phyloP scores from a whole-genome alignment of 2,329 filamentous ascomycete genomes.

The Lachnellula arida region DNA sequence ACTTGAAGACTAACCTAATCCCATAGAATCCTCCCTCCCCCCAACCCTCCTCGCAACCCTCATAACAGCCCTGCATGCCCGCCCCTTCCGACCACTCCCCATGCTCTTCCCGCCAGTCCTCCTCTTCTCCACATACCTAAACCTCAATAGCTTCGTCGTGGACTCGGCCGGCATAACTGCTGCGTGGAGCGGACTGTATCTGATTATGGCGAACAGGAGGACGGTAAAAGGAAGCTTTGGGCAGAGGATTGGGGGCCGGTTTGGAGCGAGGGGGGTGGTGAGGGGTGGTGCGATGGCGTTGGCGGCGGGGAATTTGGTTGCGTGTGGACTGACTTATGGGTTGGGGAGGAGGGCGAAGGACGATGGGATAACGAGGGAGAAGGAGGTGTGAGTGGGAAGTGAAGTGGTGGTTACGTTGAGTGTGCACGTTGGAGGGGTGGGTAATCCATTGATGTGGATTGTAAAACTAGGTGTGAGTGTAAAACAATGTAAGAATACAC shows the following conservation, averaged over 20 bases:
- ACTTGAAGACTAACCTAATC: constrained; percentile 7
- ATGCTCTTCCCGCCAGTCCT: constrained; percentile 64
- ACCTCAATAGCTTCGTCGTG: constrained; percentile 56
- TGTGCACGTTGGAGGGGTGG: no score
- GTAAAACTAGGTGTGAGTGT: no score
- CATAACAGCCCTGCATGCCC: constrained; percentile 60
- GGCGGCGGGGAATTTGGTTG: constrained; percentile 45
- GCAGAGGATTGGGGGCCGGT: constrained; percentile 40
- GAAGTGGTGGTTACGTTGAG: no score
- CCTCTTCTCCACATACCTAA: constrained; percentile 62
- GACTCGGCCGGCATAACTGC: constrained; percentile 60
- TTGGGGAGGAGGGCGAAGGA: constrained; percentile 40
- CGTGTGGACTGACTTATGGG: constrained; percentile 47
- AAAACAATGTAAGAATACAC: no score
- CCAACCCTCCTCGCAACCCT: constrained; percentile 61
- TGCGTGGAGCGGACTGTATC: constrained; percentile 61
- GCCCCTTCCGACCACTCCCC: constrained; percentile 61
- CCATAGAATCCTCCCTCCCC: constrained; percentile 57
- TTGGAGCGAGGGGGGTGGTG: constrained; percentile 46
- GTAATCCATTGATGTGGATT: no score
- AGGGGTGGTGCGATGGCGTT: constrained; percentile 47
- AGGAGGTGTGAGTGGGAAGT: neutral
- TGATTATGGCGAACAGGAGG: constrained; percentile 56
- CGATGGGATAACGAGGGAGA: constrained; percentile 9
- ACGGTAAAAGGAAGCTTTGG: constrained; percentile 28